Evolutionary conservation across 345 rosid species (phyloP), one percentile per base, ranked within the genome.

Genomic region (Gossypium raimondii): DNA sequence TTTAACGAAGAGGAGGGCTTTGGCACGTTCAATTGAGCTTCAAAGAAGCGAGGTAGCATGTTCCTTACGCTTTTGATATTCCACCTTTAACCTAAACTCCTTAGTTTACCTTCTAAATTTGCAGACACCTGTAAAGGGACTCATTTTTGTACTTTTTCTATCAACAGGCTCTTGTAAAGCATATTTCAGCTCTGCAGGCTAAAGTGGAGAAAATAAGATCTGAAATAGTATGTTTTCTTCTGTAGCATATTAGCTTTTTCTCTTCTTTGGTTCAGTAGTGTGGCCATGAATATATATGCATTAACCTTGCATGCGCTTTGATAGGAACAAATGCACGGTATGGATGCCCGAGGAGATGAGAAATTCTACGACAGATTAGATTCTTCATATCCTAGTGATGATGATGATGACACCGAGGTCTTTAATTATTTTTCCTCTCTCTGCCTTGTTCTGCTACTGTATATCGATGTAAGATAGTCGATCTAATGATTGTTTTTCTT

Each of bases 1-100:
- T 66, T 85, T 94, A 84, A 91, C 98, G 17, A 94, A 94, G 86
- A 82, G 98, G 86, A 94, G 90, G 81, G 98, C 98, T 79, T 82
- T 94, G 86, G 97, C 98, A 2, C 97, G 98, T 75, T 94, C 97
- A 67, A 82, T 92, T 75, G 98, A 94, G 86, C 90, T 94, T 75
- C 98, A 92, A 83, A 86, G 95, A 84, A 90, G 82, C 2, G 94
- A 92, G 98, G 98, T 94, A 64, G 66, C 17, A 66, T 70, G 55
- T 69, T 11, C 75, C 63, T 44, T 63, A 13, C 51, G 62, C 74
- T 41, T 70, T 5, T 73, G 47, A 25, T 17, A 76, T 17, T 76
- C 45, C 20, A 47, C 51, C 34, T 22, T 22, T 22, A 22, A 22
- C 22, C 22, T 22, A 22, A 22, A 22, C 22, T 22, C 22, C 22